Evolutionary conservation across 352 stramenopile species (phyloP).

Genomic region (Phytophthora quininea): DNA sequence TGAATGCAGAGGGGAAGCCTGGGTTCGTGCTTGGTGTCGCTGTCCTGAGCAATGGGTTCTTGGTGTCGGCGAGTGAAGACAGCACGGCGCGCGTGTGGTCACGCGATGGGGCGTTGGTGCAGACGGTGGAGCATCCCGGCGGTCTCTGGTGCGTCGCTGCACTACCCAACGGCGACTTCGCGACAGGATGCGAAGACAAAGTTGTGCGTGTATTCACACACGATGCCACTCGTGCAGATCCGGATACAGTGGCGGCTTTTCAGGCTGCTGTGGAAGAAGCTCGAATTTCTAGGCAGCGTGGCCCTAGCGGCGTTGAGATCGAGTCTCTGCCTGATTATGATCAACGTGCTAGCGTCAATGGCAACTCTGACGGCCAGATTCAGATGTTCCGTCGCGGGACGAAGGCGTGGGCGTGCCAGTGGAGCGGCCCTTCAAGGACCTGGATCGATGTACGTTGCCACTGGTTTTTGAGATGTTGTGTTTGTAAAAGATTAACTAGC

Average conservation of each 20-base stretch:
- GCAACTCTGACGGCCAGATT: slow-evolving; percentile 94
- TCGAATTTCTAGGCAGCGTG: slow-evolving; percentile 61
- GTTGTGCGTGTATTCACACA: slow-evolving; percentile 91
- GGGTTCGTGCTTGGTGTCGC: slow-evolving; percentile 80
- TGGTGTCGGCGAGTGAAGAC: slow-evolving; percentile 86
- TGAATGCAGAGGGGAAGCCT: slow-evolving; percentile 84
- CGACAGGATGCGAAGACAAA: slow-evolving; percentile 95
- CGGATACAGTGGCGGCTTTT: slow-evolving; percentile 60
- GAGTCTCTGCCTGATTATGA: slow-evolving; percentile 95
- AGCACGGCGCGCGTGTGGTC: slow-evolving; percentile 83
- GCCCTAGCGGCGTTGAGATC: slow-evolving; percentile 93
- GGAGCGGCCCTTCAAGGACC: slow-evolving; percentile 87
- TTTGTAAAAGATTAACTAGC: background rate
- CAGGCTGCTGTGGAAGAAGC: slow-evolving; percentile 72
- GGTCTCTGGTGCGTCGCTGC: slow-evolving; percentile 86
- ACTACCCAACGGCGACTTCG: slow-evolving; percentile 89
- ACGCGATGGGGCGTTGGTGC: slow-evolving; percentile 52
- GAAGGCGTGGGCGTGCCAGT: slow-evolving; percentile 96
- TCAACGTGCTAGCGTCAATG: slow-evolving; percentile 65
- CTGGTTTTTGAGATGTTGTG: background rate
- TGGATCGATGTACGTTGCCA: slow-evolving; percentile 94
- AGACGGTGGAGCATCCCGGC: slow-evolving; percentile 86
- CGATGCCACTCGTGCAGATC: slow-evolving; percentile 71
- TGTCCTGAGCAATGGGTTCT: slow-evolving; percentile 55
- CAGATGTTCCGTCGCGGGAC: slow-evolving; percentile 95